Percentiles rank a stretch among this genome's conserved stretches.
These are phyloP conservation scores for Rutstroemia sp. DNA, from an alignment of 2,329 filamentous ascomycete genomes.

Conservation along the genomic window DNA sequence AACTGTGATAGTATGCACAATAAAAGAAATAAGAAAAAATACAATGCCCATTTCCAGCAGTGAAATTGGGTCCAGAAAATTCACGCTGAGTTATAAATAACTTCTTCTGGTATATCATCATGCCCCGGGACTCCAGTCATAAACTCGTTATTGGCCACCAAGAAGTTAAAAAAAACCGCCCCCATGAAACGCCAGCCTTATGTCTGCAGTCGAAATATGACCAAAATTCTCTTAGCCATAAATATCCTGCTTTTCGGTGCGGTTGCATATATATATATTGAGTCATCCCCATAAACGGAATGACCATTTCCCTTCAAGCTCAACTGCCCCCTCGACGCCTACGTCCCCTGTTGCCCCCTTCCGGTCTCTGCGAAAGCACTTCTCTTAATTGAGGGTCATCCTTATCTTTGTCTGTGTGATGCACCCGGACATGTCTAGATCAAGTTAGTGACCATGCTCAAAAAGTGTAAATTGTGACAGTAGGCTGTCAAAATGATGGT, in stretches of 20 bases:
- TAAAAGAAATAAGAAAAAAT: neutral
- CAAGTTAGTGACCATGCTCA: constrained; percentile 1
- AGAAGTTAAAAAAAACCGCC: neutral
- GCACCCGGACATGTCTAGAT: constrained; percentile 78
- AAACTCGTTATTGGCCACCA: constrained; percentile 1
- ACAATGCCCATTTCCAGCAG: neutral
- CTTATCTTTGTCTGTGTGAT: constrained; percentile 83
- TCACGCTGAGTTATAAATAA: neutral
- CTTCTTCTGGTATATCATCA: constrained; percentile 6
- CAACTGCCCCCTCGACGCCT: constrained; percentile 44
- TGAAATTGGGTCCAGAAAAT: neutral
- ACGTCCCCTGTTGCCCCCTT: constrained; percentile 75
- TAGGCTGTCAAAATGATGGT: neutral
- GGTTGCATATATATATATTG: neutral
- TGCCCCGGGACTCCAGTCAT: constrained; percentile 12
- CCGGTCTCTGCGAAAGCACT: constrained; percentile 77
- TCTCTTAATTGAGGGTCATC: constrained; percentile 76
- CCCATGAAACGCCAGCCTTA: neutral
- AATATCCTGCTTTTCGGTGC: neutral
- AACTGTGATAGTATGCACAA: constrained; percentile 3
- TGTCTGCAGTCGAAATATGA: neutral
- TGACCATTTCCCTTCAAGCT: neutral
- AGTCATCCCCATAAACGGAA: neutral
- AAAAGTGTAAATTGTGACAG: neutral
- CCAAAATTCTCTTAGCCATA: neutral